Conservation (phyloP, 1,284 basidiomycete species). For the Microstroma glucosiphilum region DNA sequence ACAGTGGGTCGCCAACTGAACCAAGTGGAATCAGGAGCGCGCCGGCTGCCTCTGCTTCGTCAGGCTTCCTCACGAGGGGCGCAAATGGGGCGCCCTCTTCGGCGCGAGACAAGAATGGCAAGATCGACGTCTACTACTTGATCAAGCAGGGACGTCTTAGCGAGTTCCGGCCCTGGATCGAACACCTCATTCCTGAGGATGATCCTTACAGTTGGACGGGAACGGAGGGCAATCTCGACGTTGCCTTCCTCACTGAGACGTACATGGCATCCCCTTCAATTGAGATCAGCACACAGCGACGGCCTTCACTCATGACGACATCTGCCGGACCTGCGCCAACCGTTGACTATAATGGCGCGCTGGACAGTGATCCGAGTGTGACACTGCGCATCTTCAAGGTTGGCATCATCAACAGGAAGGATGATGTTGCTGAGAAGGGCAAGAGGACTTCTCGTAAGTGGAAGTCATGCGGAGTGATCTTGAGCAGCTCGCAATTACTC, state of each 20-base stretch:
- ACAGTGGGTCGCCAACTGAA: background rate
- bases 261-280: constrained; percentile 39
- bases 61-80: background rate
- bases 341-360: background rate
- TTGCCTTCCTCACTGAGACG: constrained; percentile 25
- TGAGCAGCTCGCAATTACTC: constrained; percentile 83
- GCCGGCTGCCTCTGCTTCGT: background rate
- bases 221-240: constrained; percentile 20
- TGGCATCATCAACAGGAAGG: constrained; percentile 73
- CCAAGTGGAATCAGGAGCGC: background rate
- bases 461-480: constrained; percentile 75
- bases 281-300: constrained; percentile 32
- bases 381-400: constrained; percentile 73
- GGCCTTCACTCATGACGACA: constrained; percentile 10
- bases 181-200: constrained; percentile 32
- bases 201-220: constrained; percentile 35
- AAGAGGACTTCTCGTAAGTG: constrained; percentile 79
- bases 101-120: constrained; percentile 48
- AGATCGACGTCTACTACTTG: constrained; percentile 87
- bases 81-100: background rate
- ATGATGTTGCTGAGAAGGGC: constrained; percentile 64
- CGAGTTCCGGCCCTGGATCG: constrained; percentile 57
- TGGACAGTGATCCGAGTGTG: constrained; percentile 26
- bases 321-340: constrained; percentile 3
- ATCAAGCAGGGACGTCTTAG: constrained; percentile 69